Conservation (phyloP, 768 basidiomycete species). For the Lentinus brumalis region DNA sequence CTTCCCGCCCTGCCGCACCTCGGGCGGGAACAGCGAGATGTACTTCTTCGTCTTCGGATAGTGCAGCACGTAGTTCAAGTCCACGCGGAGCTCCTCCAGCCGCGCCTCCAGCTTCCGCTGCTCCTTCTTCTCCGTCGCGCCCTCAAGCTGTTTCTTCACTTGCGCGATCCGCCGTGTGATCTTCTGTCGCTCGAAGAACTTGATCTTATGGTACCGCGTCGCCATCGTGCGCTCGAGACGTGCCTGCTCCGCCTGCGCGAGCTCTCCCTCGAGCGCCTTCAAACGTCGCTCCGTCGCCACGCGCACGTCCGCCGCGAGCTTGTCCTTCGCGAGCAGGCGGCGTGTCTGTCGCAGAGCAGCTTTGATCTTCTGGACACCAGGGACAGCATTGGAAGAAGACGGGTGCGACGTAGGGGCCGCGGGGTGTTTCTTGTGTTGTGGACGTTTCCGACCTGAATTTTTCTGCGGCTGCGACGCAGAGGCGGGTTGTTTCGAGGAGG, state of each 20-base stretch:
- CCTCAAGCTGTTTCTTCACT: conserved; percentile 53
- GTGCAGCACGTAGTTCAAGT: conserved; percentile 90
- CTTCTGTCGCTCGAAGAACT: conserved; percentile 95
- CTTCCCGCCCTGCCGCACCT: conserved; percentile 34
- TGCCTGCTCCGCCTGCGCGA: conserved; percentile 60
- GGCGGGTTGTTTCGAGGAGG: conserved; percentile 1
- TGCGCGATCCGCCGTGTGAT: conserved; percentile 76
- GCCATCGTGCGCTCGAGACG: conserved; percentile 76
- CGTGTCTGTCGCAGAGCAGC: conserved; percentile 80
- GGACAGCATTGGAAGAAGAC: conserved; percentile 32
- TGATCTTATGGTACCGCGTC: conserved; percentile 82
- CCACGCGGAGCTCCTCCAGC: conserved; percentile 71
- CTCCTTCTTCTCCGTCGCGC: conserved; percentile 39
- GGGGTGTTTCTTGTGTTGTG: conserved; percentile 19
- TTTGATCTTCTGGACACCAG: conserved; percentile 87
- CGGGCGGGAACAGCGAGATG: conserved; percentile 85
- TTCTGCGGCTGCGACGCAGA: background rate
- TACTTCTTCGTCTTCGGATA: conserved; percentile 88
- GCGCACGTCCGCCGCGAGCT: conserved; percentile 80
- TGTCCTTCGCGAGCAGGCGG: conserved; percentile 83
- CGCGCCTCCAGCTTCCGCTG: conserved; percentile 43
- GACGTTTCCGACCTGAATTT: conserved; percentile 2
- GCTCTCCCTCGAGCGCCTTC: conserved; percentile 73
- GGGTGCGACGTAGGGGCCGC: background rate
- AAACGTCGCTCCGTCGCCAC: conserved; percentile 80